Evolutionary conservation across 2,329 filamentous ascomycete species (phyloP), one percentile per base, ranked within the genome.

Genomic region (Pseudocercospora macadamiae): DNA sequence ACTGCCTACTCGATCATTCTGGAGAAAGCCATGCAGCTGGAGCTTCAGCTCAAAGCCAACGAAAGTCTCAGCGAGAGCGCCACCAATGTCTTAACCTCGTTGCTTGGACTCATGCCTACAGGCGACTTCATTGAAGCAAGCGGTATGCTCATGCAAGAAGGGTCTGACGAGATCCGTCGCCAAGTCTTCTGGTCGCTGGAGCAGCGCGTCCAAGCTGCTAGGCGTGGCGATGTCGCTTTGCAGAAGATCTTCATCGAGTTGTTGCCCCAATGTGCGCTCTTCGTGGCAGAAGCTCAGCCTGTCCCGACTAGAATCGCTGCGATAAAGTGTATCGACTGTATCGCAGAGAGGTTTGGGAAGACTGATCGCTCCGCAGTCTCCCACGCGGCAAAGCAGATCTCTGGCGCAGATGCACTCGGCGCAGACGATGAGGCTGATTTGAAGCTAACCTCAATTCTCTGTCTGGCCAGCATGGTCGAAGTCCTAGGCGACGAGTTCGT

Each of bases 301-400:
- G 83, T 89, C 54, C 82, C 86, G 25, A 88, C 95, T 73, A 92
- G 93, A 76, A 88, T 92, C 68, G 91, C 90, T 9, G 90, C 93
- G 1, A 87, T 99, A 62, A 87, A 87, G 32, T 97, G 93, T 68
- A 88, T 97, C 44, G 93, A 97, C 76, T 90, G 91, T 74, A 96
- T 99, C 63, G 86, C 90, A 2, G 93, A 97, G 76, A 93, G 93
- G 73, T 97, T 96, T 73, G 96, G 95, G 66, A 96, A 95, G 80
- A 96, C 93, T 73, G 90, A 96, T 69, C 82, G 89, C 1, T 86
- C 89, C 65, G 87, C 86, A 44, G 89, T 96, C 44, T 82, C 89
- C 23, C 84, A 84, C 3, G 89, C 92, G 4, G 91, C 92, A 3
- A 81, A 86, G 59, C 89, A 88, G 1, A 89, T 99, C 67, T 87